Base-by-base conservation (phyloP, 2,329 filamentous ascomycete genomes). In the Colletotrichum australisinense region DNA sequence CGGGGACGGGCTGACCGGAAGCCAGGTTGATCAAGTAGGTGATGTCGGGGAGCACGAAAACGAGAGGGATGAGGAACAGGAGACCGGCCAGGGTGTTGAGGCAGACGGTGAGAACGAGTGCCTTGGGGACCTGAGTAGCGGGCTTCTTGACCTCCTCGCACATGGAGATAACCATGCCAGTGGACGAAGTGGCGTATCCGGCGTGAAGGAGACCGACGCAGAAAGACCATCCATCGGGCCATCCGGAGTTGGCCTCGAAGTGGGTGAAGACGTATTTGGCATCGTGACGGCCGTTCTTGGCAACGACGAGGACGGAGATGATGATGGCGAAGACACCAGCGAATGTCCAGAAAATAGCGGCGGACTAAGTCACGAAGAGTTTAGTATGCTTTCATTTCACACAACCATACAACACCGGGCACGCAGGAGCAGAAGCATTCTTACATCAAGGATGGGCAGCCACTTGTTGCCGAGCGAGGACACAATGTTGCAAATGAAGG, bases 81-180 rank as follows among this genome's bases (percentile, higher is more conserved):
- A 94, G 85, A 53, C 92, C 92, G 74, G 88, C 89, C 75, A 92
- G 78, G 63, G 88, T 90, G 86, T 94, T 94, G 82, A 94, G 87
- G 76, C 91, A 76, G 76, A 94, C 87, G 75, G 92, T 92, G 65
- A 85, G 85, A 58, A 93, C 91, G 90, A 94, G 93, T 77, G 92
- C 93, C 81, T 92, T 93, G 76, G 92, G 92, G 8, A 94, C 92
- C 80, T 94, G 92, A 2, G 86, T 89, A 0, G 90, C 86, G 5
- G 92, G 92, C 60, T 90, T 84, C 78, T 88, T 86, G 14, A 93
- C 92, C 80, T 94, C 93, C 82, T 94, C 93, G 77, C 91, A 93
- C 92, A 94, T 94, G 75, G 91, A 93, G 80, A 94, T 92, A 72
- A 95, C 92, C 93, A 95, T 95, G 82, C 93, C 93, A 0, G 92